Evolutionary conservation across 2,329 filamentous ascomycete species (phyloP).

Genomic region (Ilyonectria robusta): DNA sequence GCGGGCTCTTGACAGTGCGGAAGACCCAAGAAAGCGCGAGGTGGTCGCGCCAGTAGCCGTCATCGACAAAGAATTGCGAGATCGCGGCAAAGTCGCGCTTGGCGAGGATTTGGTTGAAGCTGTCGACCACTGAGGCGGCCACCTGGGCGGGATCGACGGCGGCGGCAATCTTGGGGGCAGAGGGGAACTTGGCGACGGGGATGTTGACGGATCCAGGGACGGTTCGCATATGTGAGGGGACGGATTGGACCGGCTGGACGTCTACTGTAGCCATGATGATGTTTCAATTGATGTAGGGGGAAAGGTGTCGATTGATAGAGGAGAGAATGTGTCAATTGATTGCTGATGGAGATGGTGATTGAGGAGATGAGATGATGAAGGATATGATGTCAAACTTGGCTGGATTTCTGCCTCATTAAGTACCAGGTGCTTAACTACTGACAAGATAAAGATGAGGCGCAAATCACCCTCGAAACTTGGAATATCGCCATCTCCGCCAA

Average conservation of each 20-base stretch:
- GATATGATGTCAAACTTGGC: not conserved
- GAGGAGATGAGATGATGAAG: not conserved
- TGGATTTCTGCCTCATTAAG: conserved; percentile 12
- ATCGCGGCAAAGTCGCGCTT: conserved; percentile 53
- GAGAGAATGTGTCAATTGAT: not conserved
- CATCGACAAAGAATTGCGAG: conserved; percentile 47
- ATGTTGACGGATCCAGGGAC: conserved; percentile 70
- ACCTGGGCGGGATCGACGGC: conserved; percentile 54
- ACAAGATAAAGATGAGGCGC: not conserved
- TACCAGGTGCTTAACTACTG: not conserved
- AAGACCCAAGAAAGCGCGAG: conserved; percentile 70
- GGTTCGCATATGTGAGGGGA: conserved; percentile 48
- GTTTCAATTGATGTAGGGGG: not conserved
- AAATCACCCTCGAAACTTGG: not conserved
- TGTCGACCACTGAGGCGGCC: conserved; percentile 54
- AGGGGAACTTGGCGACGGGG: conserved; percentile 59
- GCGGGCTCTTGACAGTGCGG: conserved; percentile 62
- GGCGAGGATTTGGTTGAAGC: conserved; percentile 58
- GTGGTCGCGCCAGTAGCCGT: conserved; percentile 72
- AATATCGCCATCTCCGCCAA: not conserved
- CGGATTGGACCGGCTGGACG: conserved; percentile 31
- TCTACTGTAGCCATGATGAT: conserved; percentile 40
- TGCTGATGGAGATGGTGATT: not conserved
- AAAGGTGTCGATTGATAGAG: not conserved
- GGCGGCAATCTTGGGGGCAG: conserved; percentile 43